Conservation (phyloP, 345 rosid genomes). For the Pugionium dolabratum region DNA sequence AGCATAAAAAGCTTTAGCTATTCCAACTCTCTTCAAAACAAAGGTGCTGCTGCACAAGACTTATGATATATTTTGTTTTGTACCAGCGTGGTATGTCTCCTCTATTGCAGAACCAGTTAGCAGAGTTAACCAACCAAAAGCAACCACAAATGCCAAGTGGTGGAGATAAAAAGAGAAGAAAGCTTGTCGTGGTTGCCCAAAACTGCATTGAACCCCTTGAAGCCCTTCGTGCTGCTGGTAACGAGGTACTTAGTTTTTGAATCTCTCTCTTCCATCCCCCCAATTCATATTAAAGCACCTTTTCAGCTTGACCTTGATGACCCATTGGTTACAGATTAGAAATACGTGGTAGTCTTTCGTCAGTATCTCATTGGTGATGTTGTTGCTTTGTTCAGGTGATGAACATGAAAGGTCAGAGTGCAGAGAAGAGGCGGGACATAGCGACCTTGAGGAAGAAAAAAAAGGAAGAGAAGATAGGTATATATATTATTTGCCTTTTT, state of each 20-base stretch:
- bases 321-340: not conserved
- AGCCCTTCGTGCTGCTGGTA: slow-evolving; percentile 74
- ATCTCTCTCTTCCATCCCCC: not conserved
- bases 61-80: not conserved
- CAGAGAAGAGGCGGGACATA: slow-evolving; percentile 54
- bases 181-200: slow-evolving; percentile 78
- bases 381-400: slow-evolving; percentile 48
- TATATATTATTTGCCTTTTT: not conserved
- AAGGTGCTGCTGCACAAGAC: slow-evolving; percentile 1
- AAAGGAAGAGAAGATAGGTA: slow-evolving; percentile 85
- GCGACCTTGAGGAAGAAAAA: slow-evolving; percentile 59
- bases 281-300: not conserved
- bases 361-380: not conserved
- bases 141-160: slow-evolving; percentile 31
- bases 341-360: not conserved
- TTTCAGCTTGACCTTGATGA: slow-evolving; percentile 22
- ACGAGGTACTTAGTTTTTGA: slow-evolving; percentile 52
- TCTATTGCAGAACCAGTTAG: slow-evolving; percentile 71
- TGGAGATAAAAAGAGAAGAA: slow-evolving; percentile 53
- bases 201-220: slow-evolving; percentile 90
- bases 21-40: slow-evolving; percentile 17
- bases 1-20: slow-evolving; percentile 7
- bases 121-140: slow-evolving; percentile 60
- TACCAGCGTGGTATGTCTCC: slow-evolving; percentile 76
- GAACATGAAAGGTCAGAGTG: slow-evolving; percentile 54